Conservation (phyloP, 768 basidiomycete genomes). For the Plicaturopsis crispa region DNA sequence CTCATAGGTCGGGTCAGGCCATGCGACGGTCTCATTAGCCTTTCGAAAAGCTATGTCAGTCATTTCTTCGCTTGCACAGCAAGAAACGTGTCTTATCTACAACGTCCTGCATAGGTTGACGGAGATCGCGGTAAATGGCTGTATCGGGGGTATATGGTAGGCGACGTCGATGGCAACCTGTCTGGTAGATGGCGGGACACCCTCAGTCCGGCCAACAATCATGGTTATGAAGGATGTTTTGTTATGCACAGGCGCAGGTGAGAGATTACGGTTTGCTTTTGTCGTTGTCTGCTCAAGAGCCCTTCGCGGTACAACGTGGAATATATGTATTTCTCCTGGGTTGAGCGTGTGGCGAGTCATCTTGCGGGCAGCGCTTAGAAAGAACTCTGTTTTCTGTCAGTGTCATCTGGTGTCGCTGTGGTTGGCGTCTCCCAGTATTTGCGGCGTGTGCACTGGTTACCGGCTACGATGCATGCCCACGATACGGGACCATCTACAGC, state of each 20-base stretch:
- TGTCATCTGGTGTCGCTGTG: too few relatives aligned
- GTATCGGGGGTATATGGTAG: conserved; percentile 78
- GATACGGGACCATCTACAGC: too few relatives aligned
- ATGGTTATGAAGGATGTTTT: conserved; percentile 86
- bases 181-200: conserved; percentile 88
- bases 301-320: too few relatives aligned
- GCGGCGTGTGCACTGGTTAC: too few relatives aligned
- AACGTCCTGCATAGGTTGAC: conserved; percentile 35
- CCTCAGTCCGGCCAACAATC: conserved; percentile 47
- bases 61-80: conserved; percentile 2
- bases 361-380: too few relatives aligned
- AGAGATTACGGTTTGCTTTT: conserved; percentile 6
- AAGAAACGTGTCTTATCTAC: conserved; percentile 1
- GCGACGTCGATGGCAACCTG: conserved; percentile 58
- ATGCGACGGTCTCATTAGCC: conserved; percentile 71
- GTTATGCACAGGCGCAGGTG: conserved; percentile 61
- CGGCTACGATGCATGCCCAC: too few relatives aligned
- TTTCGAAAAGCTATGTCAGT: conserved; percentile 82
- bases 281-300: too few relatives aligned
- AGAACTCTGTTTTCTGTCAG: too few relatives aligned
- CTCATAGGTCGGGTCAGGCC: conserved; percentile 74
- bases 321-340: too few relatives aligned
- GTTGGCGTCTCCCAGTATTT: too few relatives aligned
- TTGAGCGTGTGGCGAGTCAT: too few relatives aligned
- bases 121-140: conserved; percentile 78